Evolutionary conservation across 345 rosid species (phyloP).

Genomic region (Ceriops decandra): DNA sequence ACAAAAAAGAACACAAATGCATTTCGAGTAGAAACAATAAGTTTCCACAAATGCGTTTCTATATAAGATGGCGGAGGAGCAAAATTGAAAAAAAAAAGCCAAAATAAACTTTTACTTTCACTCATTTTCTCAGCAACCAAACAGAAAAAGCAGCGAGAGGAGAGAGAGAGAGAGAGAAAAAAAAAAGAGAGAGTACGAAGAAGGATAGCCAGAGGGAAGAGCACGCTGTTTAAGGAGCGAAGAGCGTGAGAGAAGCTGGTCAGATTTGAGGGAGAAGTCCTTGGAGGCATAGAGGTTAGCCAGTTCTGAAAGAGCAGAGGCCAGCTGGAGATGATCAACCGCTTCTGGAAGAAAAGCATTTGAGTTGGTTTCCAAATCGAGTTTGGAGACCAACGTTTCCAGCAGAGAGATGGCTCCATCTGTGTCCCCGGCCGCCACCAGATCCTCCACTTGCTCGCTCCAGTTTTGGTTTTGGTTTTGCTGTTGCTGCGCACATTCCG

Average conservation of each 20-base stretch:
- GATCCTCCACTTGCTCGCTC: slow-evolving; percentile 91
- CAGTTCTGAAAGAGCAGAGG: slow-evolving; percentile 56
- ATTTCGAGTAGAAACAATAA: no score
- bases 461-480: slow-evolving; percentile 36
- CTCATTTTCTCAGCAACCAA: slow-evolving; percentile 9
- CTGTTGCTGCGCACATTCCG: slow-evolving; percentile 16
- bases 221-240: slow-evolving; percentile 45
- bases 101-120: background rate
- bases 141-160: background rate
- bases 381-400: slow-evolving; percentile 47
- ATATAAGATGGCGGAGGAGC: no score
- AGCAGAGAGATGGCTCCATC: slow-evolving; percentile 64
- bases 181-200: slow-evolving; percentile 29
- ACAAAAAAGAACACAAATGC: no score
- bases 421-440: slow-evolving; percentile 54
- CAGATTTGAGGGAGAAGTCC: slow-evolving; percentile 78
- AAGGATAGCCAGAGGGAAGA: slow-evolving; percentile 18
- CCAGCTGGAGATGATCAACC: slow-evolving; percentile 39
- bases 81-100: background rate
- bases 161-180: background rate
- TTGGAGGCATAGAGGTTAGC: slow-evolving; percentile 65
- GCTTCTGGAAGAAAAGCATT: slow-evolving; percentile 4
- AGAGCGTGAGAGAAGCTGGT: slow-evolving; percentile 58
- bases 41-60: no score
- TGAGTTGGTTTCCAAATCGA: slow-evolving; percentile 16